Conservation (phyloP, 139 green algal genomes). For the Volvox reticuliferus region DNA sequence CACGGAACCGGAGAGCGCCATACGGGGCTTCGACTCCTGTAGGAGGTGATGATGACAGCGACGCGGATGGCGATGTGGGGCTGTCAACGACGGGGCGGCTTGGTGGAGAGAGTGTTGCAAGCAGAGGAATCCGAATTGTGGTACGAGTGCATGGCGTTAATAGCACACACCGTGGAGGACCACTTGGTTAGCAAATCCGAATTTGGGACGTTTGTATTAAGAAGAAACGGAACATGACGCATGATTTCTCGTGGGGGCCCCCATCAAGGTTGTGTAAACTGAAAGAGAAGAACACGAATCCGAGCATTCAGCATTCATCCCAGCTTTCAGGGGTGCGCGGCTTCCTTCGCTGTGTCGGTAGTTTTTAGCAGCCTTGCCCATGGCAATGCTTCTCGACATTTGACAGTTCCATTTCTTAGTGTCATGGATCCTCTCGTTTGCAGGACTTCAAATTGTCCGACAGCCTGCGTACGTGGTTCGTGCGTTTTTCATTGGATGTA, state of each 20-base stretch:
- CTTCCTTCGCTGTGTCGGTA: too few species aligned
- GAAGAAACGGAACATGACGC: too few species aligned
- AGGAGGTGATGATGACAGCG: neutral
- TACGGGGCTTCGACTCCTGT: neutral
- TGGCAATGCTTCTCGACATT: neutral
- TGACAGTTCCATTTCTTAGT: neutral
- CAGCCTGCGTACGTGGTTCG: constrained; percentile 74
- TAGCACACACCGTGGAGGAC: too few species aligned
- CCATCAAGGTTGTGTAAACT: too few species aligned
- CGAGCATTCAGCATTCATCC: too few species aligned
- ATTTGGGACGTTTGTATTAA: too few species aligned
- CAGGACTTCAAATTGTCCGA: constrained; percentile 73
- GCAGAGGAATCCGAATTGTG: neutral
- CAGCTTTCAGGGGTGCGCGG: too few species aligned
- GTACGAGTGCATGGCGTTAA: neutral
- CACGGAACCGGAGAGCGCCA: neutral
- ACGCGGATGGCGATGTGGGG: constrained; percentile 12
- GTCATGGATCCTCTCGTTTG: neutral
- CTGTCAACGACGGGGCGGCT: neutral
- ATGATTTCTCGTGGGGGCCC: too few species aligned
- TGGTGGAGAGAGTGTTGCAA: constrained; percentile 19
- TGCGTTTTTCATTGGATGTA: constrained; percentile 77
- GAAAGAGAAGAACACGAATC: too few species aligned
- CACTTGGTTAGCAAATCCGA: too few species aligned
- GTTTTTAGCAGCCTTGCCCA: neutral